Percentiles rank a stretch among this genome's conserved stretches.
Conservation (phyloP, 805 yeast species). For the Starmera dryadoides region DNA sequence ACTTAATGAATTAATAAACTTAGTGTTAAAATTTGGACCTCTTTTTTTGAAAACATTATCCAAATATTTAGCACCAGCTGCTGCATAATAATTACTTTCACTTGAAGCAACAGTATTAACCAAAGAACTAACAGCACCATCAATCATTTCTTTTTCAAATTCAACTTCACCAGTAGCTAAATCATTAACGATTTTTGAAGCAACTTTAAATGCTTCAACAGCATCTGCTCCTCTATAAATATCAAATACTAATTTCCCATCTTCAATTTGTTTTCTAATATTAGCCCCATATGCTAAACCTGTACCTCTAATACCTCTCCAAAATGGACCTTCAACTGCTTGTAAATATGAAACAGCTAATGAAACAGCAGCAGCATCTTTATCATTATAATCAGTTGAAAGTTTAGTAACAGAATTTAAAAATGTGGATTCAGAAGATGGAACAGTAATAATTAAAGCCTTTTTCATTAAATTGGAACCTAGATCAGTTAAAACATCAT, state of each 20-base stretch:
- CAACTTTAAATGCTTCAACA: constrained; percentile 50
- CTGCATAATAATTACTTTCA: constrained; percentile 56
- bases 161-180: constrained; percentile 44
- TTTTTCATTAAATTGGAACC: constrained; percentile 46
- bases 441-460: constrained; percentile 63
- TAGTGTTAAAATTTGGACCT: constrained; percentile 57
- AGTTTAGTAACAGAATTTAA: constrained; percentile 52
- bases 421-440: constrained; percentile 81
- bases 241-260: constrained; percentile 57
- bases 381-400: constrained; percentile 45
- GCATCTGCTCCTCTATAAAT: constrained; percentile 85
- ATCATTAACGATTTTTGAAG: constrained; percentile 55
- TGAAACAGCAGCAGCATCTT: constrained; percentile 63
- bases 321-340: constrained; percentile 92
- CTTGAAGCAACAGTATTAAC: constrained; percentile 64
- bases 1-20: constrained; percentile 46
- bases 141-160: constrained; percentile 54
- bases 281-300: constrained; percentile 90
- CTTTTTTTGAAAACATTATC: constrained; percentile 63
- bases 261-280: constrained; percentile 50
- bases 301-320: constrained; percentile 93
- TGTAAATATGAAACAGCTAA: constrained; percentile 72
- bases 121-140: constrained; percentile 70
- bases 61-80: constrained; percentile 59
- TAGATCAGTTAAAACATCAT: constrained; percentile 42